phyloP scores from a whole-genome alignment of 2,329 filamentous ascomycete genomes.

The Cordyceps farinosa region DNA sequence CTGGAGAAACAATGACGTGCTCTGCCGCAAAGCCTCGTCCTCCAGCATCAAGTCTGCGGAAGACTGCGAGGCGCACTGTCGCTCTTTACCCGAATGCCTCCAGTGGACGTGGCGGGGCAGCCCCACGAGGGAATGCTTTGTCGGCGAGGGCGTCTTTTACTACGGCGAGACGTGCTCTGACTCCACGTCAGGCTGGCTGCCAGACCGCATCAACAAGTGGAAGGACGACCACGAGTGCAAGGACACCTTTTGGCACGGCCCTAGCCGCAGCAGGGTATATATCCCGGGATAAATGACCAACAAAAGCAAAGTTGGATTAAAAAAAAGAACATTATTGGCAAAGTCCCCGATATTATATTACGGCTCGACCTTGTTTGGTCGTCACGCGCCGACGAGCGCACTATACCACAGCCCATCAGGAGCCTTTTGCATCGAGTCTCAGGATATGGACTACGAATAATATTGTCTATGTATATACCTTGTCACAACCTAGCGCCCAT shows the following conservation, averaged over 20 bases:
- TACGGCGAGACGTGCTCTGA: slow-evolving; percentile 4
- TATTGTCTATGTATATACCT: not conserved
- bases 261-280: slow-evolving; percentile 5
- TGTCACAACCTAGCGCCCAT: not conserved
- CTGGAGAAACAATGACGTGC: slow-evolving; percentile 18
- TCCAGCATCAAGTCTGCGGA: not conserved
- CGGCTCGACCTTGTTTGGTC: not conserved
- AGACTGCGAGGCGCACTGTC: slow-evolving; percentile 12
- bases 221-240: not conserved
- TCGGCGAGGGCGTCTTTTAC: slow-evolving; percentile 7
- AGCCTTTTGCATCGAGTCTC: not conserved
- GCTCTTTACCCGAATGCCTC: not conserved
- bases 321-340: no score
- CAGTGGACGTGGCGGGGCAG: slow-evolving; percentile 14
- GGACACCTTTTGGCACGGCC: slow-evolving; percentile 2
- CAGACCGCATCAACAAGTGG: slow-evolving; percentile 4
- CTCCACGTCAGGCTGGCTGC: slow-evolving; percentile 2
- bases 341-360: not conserved
- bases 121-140: slow-evolving; percentile 3
- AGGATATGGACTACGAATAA: not conserved
- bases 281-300: not conserved
- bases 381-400: no score
- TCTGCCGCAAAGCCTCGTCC: slow-evolving; percentile 1
- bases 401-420: not conserved
- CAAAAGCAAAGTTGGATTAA: no score